These are phyloP conservation scores for Terana coerulea DNA, from an alignment of 768 basidiomycete species.

Conservation along the genomic window DNA sequence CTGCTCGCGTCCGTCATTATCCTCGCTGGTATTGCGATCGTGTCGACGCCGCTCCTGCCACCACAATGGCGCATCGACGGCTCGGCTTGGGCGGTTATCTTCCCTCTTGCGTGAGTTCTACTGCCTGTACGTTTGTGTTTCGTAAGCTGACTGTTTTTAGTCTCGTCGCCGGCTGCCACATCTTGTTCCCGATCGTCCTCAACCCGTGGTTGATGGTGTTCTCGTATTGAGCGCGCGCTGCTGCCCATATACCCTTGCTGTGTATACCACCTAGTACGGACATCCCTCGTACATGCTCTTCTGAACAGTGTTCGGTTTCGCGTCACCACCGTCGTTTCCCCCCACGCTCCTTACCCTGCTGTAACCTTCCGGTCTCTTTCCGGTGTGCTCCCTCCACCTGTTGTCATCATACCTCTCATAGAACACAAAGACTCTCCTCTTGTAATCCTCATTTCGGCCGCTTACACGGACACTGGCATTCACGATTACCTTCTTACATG, in stretches of 20 bases:
- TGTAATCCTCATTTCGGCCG: background rate
- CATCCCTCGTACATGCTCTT: background rate
- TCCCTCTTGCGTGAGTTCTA: slow-evolving; percentile 63
- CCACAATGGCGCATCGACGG: slow-evolving; percentile 61
- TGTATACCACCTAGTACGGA: slow-evolving; percentile 8
- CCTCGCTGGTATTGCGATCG: slow-evolving; percentile 56
- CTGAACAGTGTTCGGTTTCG: background rate
- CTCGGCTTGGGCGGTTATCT: slow-evolving; percentile 64
- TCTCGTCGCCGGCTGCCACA: slow-evolving; percentile 59
- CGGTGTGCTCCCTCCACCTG: slow-evolving; percentile 1
- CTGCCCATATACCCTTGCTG: slow-evolving; percentile 4
- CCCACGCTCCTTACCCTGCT: background rate
- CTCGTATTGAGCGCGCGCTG: slow-evolving; percentile 38
- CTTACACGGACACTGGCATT: slow-evolving; percentile 5
- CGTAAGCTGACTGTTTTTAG: slow-evolving; percentile 25
- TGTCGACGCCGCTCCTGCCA: slow-evolving; percentile 52
- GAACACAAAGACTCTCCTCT: background rate
- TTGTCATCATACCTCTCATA: slow-evolving; percentile 4
- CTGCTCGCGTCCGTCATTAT: slow-evolving; percentile 50
- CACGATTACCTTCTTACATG: background rate
- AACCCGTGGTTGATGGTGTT: slow-evolving; percentile 92
- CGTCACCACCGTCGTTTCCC: background rate
- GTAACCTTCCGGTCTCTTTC: slow-evolving; percentile 5
- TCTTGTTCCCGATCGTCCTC: slow-evolving; percentile 81
- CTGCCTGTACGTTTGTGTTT: background rate